Percentiles rank a stretch among this genome's conserved stretches.
phyloP scores from a whole-genome alignment of 495 filamentous ascomycete genomes.

The Aspergillus hancockii region DNA sequence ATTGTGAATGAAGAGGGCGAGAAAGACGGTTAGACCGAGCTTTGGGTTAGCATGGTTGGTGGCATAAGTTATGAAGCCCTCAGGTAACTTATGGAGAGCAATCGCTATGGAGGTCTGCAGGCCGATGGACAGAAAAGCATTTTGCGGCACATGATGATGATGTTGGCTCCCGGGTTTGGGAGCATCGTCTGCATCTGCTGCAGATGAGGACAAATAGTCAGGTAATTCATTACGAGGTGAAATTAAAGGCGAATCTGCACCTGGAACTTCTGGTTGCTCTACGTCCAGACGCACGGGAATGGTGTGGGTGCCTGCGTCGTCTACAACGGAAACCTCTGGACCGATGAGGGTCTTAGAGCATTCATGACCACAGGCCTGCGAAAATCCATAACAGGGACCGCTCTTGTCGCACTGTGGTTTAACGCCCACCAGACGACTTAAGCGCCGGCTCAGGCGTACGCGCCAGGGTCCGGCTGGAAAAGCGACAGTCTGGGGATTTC shows the following conservation, averaged over 20 bases:
- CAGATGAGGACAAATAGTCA: slow-evolving; percentile 7
- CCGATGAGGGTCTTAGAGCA: slow-evolving; percentile 52
- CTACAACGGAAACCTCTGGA: slow-evolving; percentile 13
- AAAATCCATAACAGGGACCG: slow-evolving; percentile 81
- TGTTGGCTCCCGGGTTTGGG: slow-evolving; percentile 53
- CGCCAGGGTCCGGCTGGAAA: slow-evolving; percentile 41
- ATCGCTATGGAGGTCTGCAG: slow-evolving; percentile 93
- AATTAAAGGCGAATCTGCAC: slow-evolving; percentile 12
- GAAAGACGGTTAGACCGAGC: slow-evolving; percentile 87
- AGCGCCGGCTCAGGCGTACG: slow-evolving; percentile 42
- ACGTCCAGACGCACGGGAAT: slow-evolving; percentile 13
- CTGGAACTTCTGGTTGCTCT: background rate
- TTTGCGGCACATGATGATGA: slow-evolving; percentile 95
- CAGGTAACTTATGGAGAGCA: slow-evolving; percentile 92
- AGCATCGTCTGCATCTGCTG: slow-evolving; percentile 28
- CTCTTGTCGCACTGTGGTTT: slow-evolving; percentile 70
- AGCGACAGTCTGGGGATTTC: background rate
- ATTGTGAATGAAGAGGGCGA: slow-evolving; percentile 96
- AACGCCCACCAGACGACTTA: slow-evolving; percentile 65
- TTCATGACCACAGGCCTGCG: slow-evolving; percentile 81
- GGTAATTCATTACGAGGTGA: slow-evolving; percentile 13
- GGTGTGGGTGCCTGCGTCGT: slow-evolving; percentile 15
- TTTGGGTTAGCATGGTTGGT: slow-evolving; percentile 92
- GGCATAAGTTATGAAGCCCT: slow-evolving; percentile 98
- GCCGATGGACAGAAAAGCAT: slow-evolving; percentile 89